phyloP scores from a whole-genome alignment of 2,329 filamentous ascomycete genomes.

The Chrysoporthe cubensis region DNA sequence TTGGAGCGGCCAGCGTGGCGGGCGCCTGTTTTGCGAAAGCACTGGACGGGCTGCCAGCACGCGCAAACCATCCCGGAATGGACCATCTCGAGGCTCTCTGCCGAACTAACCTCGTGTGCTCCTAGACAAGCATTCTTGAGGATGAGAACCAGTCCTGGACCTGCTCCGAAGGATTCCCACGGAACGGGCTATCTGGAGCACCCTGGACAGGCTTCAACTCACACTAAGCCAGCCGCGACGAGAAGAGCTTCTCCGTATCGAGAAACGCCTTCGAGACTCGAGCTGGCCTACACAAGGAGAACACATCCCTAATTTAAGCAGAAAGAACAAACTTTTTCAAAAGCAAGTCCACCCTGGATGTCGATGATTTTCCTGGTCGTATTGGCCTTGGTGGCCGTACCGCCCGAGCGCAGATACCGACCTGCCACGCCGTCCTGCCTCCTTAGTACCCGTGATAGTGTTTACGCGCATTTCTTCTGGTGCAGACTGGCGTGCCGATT shows the following conservation, averaged over 20 bases:
- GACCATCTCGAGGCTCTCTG: slow-evolving; percentile 17
- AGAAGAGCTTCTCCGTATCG: slow-evolving; percentile 14
- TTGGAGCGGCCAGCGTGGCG: slow-evolving; percentile 11
- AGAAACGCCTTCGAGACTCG: slow-evolving; percentile 13
- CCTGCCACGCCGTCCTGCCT: background rate
- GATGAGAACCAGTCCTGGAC: slow-evolving; percentile 10
- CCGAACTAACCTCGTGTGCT: slow-evolving; percentile 12
- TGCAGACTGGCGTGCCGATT: background rate
- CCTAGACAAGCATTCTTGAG: slow-evolving; percentile 20
- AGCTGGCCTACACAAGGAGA: slow-evolving; percentile 25
- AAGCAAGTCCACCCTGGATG: background rate
- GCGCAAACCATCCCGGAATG: slow-evolving; percentile 5
- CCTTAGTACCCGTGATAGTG: background rate
- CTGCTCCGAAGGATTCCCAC: slow-evolving; percentile 11
- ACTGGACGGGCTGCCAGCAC: slow-evolving; percentile 21
- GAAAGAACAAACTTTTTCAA: slow-evolving; percentile 14
- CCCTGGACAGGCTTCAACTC: slow-evolving; percentile 1
- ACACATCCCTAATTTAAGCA: slow-evolving; percentile 19
- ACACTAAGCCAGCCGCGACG: slow-evolving; percentile 17
- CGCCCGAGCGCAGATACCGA: background rate
- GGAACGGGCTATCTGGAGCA: background rate
- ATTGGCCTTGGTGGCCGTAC: background rate
- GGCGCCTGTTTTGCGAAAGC: slow-evolving; percentile 28
- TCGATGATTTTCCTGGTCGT: background rate
- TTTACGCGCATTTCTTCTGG: too few relatives aligned